Evolutionary conservation across 345 rosid species (phyloP).

Genomic region (Erodium maritimum): DNA sequence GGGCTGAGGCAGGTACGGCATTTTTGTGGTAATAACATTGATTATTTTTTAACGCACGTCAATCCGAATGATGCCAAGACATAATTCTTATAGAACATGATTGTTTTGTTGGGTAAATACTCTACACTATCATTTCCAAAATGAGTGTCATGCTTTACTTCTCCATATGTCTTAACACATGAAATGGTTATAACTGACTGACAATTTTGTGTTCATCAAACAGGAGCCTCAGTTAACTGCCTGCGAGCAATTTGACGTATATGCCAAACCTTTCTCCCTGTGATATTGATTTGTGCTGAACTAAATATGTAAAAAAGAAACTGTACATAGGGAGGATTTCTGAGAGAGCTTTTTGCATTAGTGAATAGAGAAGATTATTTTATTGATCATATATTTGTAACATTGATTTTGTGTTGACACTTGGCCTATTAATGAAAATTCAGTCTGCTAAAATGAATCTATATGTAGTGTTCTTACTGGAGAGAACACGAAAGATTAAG

Average conservation of each 20-base stretch:
- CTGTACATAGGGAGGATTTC: no score
- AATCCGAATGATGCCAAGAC: neutral
- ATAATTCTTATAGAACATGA: neutral
- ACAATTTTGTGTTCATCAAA: conserved; percentile 6
- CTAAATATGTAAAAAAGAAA: neutral
- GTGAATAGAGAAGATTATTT: no score
- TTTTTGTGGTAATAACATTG: neutral
- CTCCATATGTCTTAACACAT: neutral
- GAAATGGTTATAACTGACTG: neutral
- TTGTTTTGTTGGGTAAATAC: no score
- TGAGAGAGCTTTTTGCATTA: no score
- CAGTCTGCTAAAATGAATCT: no score
- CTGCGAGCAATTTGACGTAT: conserved; percentile 63
- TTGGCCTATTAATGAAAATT: no score
- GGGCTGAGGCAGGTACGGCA: conserved; percentile 51
- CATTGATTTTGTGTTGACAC: no score
- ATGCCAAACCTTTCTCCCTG: conserved; percentile 50
- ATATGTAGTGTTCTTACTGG: no score
- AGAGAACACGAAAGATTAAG: no score
- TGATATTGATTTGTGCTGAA: conserved; percentile 17
- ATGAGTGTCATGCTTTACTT: neutral
- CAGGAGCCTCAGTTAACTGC: conserved; percentile 85
- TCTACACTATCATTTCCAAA: no score
- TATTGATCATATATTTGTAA: no score
- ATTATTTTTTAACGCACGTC: neutral